Evolutionary conservation across 805 yeast species (phyloP), one percentile per base, ranked within the genome.

Genomic region (Spathaspora passalidarum): DNA sequence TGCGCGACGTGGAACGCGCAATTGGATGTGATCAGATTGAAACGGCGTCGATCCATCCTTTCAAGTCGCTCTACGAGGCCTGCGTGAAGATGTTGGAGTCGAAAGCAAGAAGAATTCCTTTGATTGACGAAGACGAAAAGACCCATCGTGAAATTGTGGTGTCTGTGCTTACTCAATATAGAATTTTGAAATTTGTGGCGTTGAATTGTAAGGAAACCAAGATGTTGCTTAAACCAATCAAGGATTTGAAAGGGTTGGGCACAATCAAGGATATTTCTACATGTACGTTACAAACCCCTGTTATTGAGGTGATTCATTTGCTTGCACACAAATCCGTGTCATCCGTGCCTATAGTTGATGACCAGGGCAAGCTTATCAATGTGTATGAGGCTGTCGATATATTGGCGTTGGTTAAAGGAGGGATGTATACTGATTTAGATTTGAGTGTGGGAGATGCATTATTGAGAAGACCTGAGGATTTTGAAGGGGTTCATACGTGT

Each of bases 301-400:
- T 94, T 19, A 84, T 88, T 50, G 97, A 92, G 50, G 97, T 91
- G 19, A 94, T 94, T 47, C 90, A 88, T 57, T 66, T 84, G 49
- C 73, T 94, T 53, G 82, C 92, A 7, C 79, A 80, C 43, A 80
- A 82, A 42, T 82, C 90, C n/a, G 94, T 94, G 11, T 84, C 96
- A 3, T 87, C 97, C 1, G 84, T 94, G 25, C 99, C 99, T 1
- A 91, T 94, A 47, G 82, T 94, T 23, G 97, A 92, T 59, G 88
- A 82, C 16, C 80, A 77, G 51, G 72, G 73, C 29, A 68, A 65
- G 48, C 72, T 94, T 52, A 76, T 89, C 52, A 94, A 94, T 60
- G 96, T 92, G 36, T 94, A 91, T 63, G 99, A 94, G 68, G 95
- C 97, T 0, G 95, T 89, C 26, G 99, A 94, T 67, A 95, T 94